Base-by-base conservation (phyloP, 2,329 filamentous ascomycete genomes). In the Neonectria sp. region DNA sequence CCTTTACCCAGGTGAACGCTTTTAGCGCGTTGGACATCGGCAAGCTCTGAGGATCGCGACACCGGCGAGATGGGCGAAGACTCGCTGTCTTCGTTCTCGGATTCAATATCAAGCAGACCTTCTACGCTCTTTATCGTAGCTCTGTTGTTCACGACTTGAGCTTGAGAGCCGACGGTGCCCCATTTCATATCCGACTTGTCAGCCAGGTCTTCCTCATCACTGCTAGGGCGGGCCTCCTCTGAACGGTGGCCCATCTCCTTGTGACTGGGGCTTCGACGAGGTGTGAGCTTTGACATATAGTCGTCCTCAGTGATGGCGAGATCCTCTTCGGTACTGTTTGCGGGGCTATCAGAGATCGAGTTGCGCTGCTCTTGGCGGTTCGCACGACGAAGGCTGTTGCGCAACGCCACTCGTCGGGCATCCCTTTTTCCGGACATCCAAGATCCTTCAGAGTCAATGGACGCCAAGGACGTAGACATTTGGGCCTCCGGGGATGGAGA, bases 371-470 rank as follows among this genome's bases (percentile, higher is more conserved):
- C 77, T 35, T 73, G 77, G 29, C 73, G 76, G 55, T 76, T 80
- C 46, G 75, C 74, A 37, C 78, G 76, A 35, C 75, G 69, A 49
- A 79, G 78, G 75, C 79, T 84, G 68, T 79, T 81, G 35, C 84
- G 75, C 77, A 89, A 79, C 77, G 85, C 78, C 63, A 85, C 84
- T 33, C 81, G 80, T 70, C 84, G 80, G 75, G 84, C 85, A 71
- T 85, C 86, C 56, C 85, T 80, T 63, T 91, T 91, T 17, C 95
- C 95, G 4, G 95, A 96, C 51, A 99, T 90, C 96, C 96, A 99
- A 0, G 95, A 98, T 5, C 89, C 96, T 82, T 99, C 96, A 0
- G 95, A 98, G 77, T 98, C 96, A 66, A 98, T 94, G 0, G 95
- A 98, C 2, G 95, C 96, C 21, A 98, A 86, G 0, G 95, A 98